These are phyloP conservation scores for Ustulina deusta DNA, from an alignment of 2,329 filamentous ascomycete genomes.

Conservation along the genomic window DNA sequence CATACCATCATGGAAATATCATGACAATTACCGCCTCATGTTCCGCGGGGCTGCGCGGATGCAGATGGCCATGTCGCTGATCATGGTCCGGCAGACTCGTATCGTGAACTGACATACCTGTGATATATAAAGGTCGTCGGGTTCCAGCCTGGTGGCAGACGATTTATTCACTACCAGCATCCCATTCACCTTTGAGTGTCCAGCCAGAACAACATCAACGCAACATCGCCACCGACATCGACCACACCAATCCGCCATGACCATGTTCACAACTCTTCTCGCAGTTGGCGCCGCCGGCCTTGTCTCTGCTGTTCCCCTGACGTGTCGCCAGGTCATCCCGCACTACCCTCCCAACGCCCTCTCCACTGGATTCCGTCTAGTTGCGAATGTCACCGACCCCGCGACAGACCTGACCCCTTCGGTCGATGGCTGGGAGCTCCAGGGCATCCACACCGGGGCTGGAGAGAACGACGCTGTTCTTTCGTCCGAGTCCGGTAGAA, in stretches of 20 bases:
- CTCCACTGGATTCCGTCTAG: slow-evolving; percentile 55
- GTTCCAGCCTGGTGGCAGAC: slow-evolving; percentile 1
- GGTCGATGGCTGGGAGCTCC: slow-evolving; percentile 56
- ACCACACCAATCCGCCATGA: slow-evolving; percentile 4
- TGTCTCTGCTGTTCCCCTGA: slow-evolving; percentile 31
- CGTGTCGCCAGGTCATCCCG: slow-evolving; percentile 31
- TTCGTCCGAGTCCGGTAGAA: slow-evolving; percentile 44
- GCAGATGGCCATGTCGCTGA: slow-evolving; percentile 20
- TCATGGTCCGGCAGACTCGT: background rate
- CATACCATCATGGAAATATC: background rate
- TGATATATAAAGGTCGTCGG: slow-evolving; percentile 17
- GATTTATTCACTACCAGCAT: background rate
- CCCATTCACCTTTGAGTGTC: background rate
- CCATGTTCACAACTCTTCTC: slow-evolving; percentile 32
- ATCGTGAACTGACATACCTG: background rate
- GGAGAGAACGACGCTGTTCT: slow-evolving; percentile 56
- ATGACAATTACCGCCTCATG: slow-evolving; percentile 6
- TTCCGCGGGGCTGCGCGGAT: background rate
- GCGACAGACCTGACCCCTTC: slow-evolving; percentile 55
- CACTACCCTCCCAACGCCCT: slow-evolving; percentile 42
- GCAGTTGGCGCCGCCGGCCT: slow-evolving; percentile 27
- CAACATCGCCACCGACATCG: background rate
- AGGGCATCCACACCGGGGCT: slow-evolving; percentile 59
- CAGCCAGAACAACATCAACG: background rate
- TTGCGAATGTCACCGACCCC: slow-evolving; percentile 59